Conservation (phyloP, 2,329 filamentous ascomycete genomes). For the Trichoderma oligosporum region DNA sequence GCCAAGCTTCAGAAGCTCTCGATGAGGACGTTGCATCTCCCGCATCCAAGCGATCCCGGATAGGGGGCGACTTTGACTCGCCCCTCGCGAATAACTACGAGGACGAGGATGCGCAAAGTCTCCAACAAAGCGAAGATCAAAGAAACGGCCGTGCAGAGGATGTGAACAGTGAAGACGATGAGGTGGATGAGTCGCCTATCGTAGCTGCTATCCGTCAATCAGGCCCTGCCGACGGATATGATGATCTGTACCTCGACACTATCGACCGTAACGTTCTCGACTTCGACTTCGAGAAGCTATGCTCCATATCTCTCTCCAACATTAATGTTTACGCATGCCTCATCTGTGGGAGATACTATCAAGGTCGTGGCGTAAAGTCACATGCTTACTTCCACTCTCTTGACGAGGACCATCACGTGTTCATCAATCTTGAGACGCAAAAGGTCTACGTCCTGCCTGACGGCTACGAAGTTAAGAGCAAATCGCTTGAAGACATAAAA, state of each 20-base stretch:
- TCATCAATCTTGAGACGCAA: slow-evolving; percentile 94
- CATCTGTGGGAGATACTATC: slow-evolving; percentile 96
- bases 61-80: slow-evolving; percentile 46
- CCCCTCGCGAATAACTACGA: slow-evolving; percentile 36
- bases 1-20: slow-evolving; percentile 57
- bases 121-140: slow-evolving; percentile 25
- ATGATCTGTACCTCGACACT: slow-evolving; percentile 95
- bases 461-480: slow-evolving; percentile 93
- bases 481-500: slow-evolving; percentile 95
- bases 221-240: slow-evolving; percentile 81
- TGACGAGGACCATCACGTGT: slow-evolving; percentile 93
- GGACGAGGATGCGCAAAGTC: slow-evolving; percentile 36
- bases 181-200: slow-evolving; percentile 36
- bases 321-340: slow-evolving; percentile 99
- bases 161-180: slow-evolving; percentile 36
- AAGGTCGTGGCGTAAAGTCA: slow-evolving; percentile 88
- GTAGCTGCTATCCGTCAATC: slow-evolving; percentile 61
- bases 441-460: slow-evolving; percentile 90
- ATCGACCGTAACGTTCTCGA: slow-evolving; percentile 90
- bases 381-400: slow-evolving; percentile 97
- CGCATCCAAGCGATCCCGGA: slow-evolving; percentile 55
- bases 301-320: slow-evolving; percentile 91
- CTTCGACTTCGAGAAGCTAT: slow-evolving; percentile 98
- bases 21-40: slow-evolving; percentile 57
- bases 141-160: slow-evolving; percentile 26